Conservation (phyloP, 257 asterid species). For the Solanum chiquidenum region DNA sequence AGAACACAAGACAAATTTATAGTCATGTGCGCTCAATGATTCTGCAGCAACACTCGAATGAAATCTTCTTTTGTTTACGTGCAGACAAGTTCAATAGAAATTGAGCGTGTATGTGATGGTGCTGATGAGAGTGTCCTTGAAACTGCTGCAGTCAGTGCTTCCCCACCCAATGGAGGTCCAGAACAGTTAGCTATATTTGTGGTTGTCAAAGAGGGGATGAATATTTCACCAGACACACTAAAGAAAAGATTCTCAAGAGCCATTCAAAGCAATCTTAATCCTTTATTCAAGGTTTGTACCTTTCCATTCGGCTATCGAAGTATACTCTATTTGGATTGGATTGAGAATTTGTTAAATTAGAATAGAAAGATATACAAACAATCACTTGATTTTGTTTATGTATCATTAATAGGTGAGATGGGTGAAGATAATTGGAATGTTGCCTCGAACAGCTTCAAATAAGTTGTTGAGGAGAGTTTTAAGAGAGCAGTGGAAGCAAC, state of each 20-base stretch:
- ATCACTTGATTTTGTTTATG: not conserved
- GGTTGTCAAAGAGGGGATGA: constrained; percentile 52
- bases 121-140: constrained; percentile 71
- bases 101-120: constrained; percentile 65
- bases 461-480: constrained; percentile 66
- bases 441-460: constrained; percentile 92
- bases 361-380: not conserved
- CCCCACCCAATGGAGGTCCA: constrained; percentile 77
- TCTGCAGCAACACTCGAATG: no score
- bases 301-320: not conserved
- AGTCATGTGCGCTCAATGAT: not conserved
- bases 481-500: constrained; percentile 65
- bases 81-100: constrained; percentile 85
- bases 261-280: constrained; percentile 70
- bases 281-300: constrained; percentile 65
- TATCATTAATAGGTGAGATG: constrained; percentile 23
- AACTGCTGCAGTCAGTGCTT: constrained; percentile 73
- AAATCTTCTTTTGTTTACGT: not conserved
- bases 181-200: constrained; percentile 66
- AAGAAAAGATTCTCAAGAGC: constrained; percentile 54
- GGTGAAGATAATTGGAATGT: constrained; percentile 53
- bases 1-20: not conserved
- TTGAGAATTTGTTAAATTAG: not conserved
- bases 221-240: constrained; percentile 27
- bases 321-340: not conserved